These are phyloP conservation scores for Suhomyces maxii DNA, from an alignment of 1,139 yeast species.

Conservation along the genomic window DNA sequence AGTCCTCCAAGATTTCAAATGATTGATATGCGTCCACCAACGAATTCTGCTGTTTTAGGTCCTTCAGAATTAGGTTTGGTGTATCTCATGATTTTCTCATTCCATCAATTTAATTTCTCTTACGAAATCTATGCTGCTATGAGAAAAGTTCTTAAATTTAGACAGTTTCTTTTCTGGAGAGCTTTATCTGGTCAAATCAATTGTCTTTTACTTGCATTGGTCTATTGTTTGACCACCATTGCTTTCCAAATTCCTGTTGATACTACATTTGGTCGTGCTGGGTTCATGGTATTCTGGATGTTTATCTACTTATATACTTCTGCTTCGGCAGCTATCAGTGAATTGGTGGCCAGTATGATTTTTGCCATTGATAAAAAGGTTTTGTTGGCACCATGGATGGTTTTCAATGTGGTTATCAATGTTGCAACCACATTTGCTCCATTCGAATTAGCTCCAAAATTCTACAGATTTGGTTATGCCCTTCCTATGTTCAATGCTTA, in stretches of 20 bases:
- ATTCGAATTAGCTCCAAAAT: constrained; percentile 49
- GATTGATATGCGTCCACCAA: constrained; percentile 24
- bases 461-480: constrained; percentile 64
- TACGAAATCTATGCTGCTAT: constrained; percentile 23
- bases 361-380: constrained; percentile 46
- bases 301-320: constrained; percentile 57
- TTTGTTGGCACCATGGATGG: constrained; percentile 59
- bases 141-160: constrained; percentile 36
- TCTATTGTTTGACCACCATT: constrained; percentile 58
- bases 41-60: constrained; percentile 26
- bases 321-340: constrained; percentile 66
- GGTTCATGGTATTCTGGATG: constrained; percentile 68
- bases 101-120: constrained; percentile 34
- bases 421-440: constrained; percentile 65
- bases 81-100: constrained; percentile 34
- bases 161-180: constrained; percentile 51
- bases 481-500: constrained; percentile 64
- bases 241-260: constrained; percentile 59
- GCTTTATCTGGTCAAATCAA: constrained; percentile 46
- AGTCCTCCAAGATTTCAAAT: constrained; percentile 22
- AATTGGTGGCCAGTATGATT: constrained; percentile 51
- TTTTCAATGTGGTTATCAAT: constrained; percentile 59
- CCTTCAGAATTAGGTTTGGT: constrained; percentile 38
- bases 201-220: constrained; percentile 53
- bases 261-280: constrained; percentile 55